Evolutionary conservation across 192 early-diverging fungal genomes (phyloP), one percentile per base, ranked within the genome.

Genomic region (Globomyces pollinis-pini): DNA sequence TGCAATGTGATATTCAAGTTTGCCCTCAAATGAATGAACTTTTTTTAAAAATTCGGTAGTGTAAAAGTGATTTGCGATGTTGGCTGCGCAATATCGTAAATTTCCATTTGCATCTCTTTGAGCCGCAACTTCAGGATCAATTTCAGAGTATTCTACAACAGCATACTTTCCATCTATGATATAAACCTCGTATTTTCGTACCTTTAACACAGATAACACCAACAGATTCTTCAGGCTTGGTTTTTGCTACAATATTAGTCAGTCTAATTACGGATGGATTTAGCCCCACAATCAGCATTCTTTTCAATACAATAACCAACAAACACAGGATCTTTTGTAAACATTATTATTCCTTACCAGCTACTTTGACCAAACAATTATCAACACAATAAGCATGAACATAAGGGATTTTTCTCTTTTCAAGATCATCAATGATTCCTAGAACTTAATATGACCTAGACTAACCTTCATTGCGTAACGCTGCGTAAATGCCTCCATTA

Each of bases 1-100:
- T 4, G 96, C 96, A 61, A 97, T 84, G 70, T 99, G 96, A 78
- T 93, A 96, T 73, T 97, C 91, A 8, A 99, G 82, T 51, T 78
- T 64, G 47, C 67, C 69, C 67, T 95, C 93, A 61, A 96, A 83
- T 13, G 80, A 77, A 57, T 93, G 86, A 50, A 95, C 82, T 38
- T 84, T 78, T 55, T 88, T 72, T 66, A 99, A 75, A 67, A 99
- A 99, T 50, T 81, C 94, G 26, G 83, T 73, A 21, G 93, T 87
- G 76, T 93, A 99, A 70, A 93, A 99, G 77, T 99, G 96, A 79
- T 96, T 99, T 70, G 87, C 92, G 80, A 99, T 95, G 72, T 99
- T 99, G 32, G 86, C 96, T 1, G 96, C 93, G 38, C 88, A 87
- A 76, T 88, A 95, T 1, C 78, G 70, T 30, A 99, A 80, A 53